Percentiles rank a stretch among this genome's conserved stretches.
phyloP scores from a whole-genome alignment of 495 filamentous ascomycete genomes.

The Talaromyces borbonicus region DNA sequence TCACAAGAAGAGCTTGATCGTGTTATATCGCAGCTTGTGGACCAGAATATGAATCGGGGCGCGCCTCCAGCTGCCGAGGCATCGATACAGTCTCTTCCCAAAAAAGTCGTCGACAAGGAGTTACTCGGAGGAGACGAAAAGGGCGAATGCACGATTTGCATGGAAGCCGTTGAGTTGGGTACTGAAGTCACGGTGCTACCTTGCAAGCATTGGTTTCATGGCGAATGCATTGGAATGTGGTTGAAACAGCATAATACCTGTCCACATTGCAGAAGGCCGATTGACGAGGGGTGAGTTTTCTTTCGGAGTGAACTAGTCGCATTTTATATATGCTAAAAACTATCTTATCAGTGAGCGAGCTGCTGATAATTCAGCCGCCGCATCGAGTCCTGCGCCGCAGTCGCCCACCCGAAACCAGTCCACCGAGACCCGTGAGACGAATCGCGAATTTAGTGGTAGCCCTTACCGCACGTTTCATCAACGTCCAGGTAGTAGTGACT shows the following conservation, averaged over 20 bases:
- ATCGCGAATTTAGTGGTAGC: background rate
- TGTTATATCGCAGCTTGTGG: constrained; percentile 80
- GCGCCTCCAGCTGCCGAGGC: constrained; percentile 70
- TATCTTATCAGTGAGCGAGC: constrained; percentile 8
- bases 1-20: constrained; percentile 84
- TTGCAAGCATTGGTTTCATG: constrained; percentile 90
- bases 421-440: background rate
- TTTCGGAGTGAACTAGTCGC: constrained; percentile 9
- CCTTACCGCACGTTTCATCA: background rate
- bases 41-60: constrained; percentile 60
- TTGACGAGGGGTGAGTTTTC: constrained; percentile 35
- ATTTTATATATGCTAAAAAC: constrained; percentile 4
- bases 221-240: constrained; percentile 67
- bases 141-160: constrained; percentile 87
- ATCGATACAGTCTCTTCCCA: constrained; percentile 66
- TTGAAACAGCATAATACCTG: constrained; percentile 83
- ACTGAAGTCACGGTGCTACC: constrained; percentile 72
- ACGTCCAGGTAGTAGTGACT: background rate
- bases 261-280: constrained; percentile 74
- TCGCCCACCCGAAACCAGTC: constrained; percentile 5
- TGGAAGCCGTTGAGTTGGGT: constrained; percentile 68
- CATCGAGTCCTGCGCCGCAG: constrained; percentile 19
- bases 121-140: constrained; percentile 55
- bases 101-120: constrained; percentile 51
- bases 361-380: constrained; percentile 23